Evolutionary conservation across 768 basidiomycete genomes (phyloP).

Genomic region (Pleurotus platypus): DNA sequence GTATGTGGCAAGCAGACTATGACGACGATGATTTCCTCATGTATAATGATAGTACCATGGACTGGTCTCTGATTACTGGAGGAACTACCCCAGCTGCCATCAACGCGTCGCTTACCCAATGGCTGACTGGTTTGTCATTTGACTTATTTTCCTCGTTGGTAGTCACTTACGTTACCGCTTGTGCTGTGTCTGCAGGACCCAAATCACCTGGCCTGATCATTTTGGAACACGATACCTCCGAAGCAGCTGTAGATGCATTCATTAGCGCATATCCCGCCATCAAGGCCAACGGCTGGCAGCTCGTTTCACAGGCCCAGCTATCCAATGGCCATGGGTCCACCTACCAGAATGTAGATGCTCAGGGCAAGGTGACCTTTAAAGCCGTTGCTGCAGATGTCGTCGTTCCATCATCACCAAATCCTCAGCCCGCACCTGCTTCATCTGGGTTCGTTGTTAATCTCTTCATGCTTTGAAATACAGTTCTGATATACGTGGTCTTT

Average conservation of each 20-base stretch:
- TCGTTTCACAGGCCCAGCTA: conserved; percentile 49
- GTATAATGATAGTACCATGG: conserved; percentile 49
- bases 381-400: no score
- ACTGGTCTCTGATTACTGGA: conserved; percentile 59
- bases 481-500: not conserved
- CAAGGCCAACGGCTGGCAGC: conserved; percentile 66
- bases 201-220: conserved; percentile 78
- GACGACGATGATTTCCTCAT: conserved; percentile 16
- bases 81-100: conserved; percentile 46
- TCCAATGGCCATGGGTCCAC: conserved; percentile 24
- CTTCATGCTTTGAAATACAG: not conserved
- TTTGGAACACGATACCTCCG: conserved; percentile 79
- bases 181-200: conserved; percentile 34
- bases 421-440: not conserved
- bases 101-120: conserved; percentile 44
- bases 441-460: not conserved
- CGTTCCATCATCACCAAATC: no score
- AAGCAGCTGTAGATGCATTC: conserved; percentile 61
- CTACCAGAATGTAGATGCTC: conserved; percentile 42
- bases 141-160: not conserved
- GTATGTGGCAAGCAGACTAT: conserved; percentile 32
- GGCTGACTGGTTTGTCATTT: conserved; percentile 45
- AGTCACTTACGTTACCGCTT: not conserved
- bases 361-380: not conserved
- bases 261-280: conserved; percentile 62